These are phyloP conservation scores for Suillus subluteus DNA, from an alignment of 768 basidiomycete genomes.

Conservation along the genomic window DNA sequence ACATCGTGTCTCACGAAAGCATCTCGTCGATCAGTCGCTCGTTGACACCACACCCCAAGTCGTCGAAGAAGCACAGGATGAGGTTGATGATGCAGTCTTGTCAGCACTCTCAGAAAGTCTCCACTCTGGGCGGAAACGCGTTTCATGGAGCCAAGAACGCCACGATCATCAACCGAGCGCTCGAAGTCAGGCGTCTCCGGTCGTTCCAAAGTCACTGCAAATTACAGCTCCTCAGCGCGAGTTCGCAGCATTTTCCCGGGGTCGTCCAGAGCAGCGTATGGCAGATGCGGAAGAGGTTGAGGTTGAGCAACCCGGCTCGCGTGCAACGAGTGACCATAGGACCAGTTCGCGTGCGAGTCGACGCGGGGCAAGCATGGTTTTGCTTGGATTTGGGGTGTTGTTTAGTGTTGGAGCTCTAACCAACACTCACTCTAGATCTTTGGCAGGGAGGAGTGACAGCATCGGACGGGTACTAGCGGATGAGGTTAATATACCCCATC, in stretches of 20 bases:
- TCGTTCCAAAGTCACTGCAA: conserved; percentile 40
- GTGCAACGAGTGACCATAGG: conserved; percentile 21
- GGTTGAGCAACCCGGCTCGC: conserved; percentile 20
- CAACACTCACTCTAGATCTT: conserved; percentile 31
- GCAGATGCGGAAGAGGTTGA: conserved; percentile 30
- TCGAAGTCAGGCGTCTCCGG: conserved; percentile 36
- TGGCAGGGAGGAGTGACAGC: conserved; percentile 32
- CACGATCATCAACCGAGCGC: conserved; percentile 35
- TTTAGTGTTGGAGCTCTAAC: conserved; percentile 65
- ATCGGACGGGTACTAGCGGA: conserved; percentile 54
- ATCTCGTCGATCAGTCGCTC: conserved; percentile 26
- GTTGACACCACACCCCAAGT: conserved; percentile 25
- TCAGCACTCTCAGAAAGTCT: conserved; percentile 73
- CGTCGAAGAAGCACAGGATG: conserved; percentile 37
- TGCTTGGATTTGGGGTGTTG: conserved; percentile 77
- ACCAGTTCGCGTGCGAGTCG: conserved; percentile 66
- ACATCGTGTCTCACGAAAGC: conserved; percentile 36
- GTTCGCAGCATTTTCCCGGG: conserved; percentile 39
- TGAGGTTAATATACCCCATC: conserved; percentile 12
- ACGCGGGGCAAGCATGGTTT: conserved; percentile 77
- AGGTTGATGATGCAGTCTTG: conserved; percentile 54
- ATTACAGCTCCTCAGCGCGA: conserved; percentile 31
- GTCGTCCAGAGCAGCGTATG: conserved; percentile 49
- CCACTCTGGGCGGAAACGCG: conserved; percentile 72
- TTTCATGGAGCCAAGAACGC: conserved; percentile 72